A percentile compares a stretch with the other conserved stretches of the same genome.
These are phyloP conservation scores for Trametes gibbosa DNA, from an alignment of 768 basidiomycete species.

Conservation along the genomic window DNA sequence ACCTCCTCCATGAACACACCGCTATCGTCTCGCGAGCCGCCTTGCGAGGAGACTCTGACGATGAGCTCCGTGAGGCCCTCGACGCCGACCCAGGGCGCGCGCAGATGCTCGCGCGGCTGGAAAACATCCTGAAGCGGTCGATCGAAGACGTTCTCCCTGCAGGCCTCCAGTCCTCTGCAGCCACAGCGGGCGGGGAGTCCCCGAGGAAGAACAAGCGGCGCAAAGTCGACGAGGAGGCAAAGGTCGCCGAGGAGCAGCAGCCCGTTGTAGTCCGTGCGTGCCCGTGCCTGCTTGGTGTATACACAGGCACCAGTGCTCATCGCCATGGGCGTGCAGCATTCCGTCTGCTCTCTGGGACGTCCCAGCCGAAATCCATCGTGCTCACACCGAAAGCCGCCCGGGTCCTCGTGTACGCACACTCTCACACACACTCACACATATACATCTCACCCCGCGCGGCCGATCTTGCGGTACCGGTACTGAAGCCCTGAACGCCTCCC, in stretches of 20 bases:
- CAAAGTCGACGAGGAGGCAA: neutral
- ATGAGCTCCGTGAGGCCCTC: neutral
- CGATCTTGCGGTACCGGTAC: too few species aligned
- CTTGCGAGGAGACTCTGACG: constrained; percentile 4
- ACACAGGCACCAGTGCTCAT: too few species aligned
- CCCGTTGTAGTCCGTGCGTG: constrained; percentile 9
- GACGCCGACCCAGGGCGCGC: constrained; percentile 9
- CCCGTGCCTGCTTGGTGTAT: neutral
- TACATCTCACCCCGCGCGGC: too few species aligned
- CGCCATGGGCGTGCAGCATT: constrained; percentile 15
- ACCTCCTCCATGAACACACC: neutral
- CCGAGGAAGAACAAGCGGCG: constrained; percentile 10
- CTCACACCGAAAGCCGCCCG: constrained; percentile 23
- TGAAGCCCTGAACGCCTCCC: neutral
- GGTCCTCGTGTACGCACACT: constrained; percentile 15
- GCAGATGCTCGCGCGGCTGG: constrained; percentile 16
- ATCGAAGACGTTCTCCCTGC: constrained; percentile 2
- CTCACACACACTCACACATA: too few species aligned
- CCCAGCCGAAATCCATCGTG: constrained; percentile 20
- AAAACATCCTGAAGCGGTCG: constrained; percentile 17
- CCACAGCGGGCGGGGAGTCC: neutral
- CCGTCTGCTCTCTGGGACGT: constrained; percentile 23
- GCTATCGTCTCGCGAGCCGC: constrained; percentile 10
- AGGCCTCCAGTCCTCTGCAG: neutral
- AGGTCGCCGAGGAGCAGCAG: neutral